These are phyloP conservation scores for Edaphochlamys debaryana DNA, from an alignment of 139 green algal species.

Conservation along the genomic window DNA sequence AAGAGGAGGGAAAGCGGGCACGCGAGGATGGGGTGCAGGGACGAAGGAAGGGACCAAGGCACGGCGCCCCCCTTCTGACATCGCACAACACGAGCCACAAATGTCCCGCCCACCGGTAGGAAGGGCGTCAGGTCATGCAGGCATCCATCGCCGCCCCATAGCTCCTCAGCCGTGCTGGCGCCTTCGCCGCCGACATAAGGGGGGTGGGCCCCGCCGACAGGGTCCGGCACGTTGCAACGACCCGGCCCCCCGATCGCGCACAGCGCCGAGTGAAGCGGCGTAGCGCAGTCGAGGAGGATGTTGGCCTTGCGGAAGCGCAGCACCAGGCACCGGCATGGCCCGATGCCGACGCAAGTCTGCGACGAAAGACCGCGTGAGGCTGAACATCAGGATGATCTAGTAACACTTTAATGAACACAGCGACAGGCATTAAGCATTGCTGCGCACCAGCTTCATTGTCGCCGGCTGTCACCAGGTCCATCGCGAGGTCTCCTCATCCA, in stretches of 20 bases:
- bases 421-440: too few species aligned
- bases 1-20: not conserved
- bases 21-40: not conserved
- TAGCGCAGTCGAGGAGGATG: slow-evolving; percentile 48
- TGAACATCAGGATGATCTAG: too few species aligned
- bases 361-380: too few species aligned
- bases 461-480: too few species aligned
- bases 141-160: not conserved
- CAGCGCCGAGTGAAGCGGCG: not conserved
- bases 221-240: not conserved
- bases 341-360: slow-evolving; percentile 39
- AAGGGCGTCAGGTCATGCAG: slow-evolving; percentile 27
- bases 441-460: too few species aligned
- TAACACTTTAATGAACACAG: too few species aligned
- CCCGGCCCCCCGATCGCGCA: not conserved
- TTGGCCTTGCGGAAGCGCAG: slow-evolving; percentile 41
- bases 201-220: not conserved
- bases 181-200: too few species aligned
- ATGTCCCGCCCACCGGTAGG: not conserved
- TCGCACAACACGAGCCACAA: not conserved
- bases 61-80: not conserved
- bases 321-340: slow-evolving; percentile 28
- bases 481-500: too few species aligned
- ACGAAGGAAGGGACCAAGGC: not conserved
- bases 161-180: too few species aligned